Evolutionary conservation across 345 rosid species (phyloP), one percentile per base, ranked within the genome.

Genomic region (Dovyalis caffra): DNA sequence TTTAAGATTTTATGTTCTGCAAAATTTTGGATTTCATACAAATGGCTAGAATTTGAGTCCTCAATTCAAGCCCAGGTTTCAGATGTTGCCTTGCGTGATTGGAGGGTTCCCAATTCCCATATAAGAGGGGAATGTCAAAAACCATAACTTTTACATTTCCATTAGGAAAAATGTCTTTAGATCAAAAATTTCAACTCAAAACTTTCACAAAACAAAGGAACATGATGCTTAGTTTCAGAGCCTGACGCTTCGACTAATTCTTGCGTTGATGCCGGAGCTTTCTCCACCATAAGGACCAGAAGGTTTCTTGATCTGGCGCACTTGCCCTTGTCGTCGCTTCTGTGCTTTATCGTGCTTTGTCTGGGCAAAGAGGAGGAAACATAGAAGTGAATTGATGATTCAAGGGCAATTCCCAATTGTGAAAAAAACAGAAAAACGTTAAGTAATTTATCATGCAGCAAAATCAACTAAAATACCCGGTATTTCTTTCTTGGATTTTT

Each of bases 401-500:
- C 49, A 34, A 47, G 3, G 6, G 18, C 14, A n/a, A 64, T 43
- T 5, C 5, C 0, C 40, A 2, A 2, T 16, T 37, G 25, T n/a
- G n/a, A n/a, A n/a, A 8, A 4, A 9, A 61, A 71, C 1, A 25
- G n/a, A 26, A 7, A 2, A 23, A 6, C 20, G 15, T 45, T 2
- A 3, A 64, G 12, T 70, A 31, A 10, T 40, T 18, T 21, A 20
- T 43, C 35, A 58, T 45, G 20, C 29, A 23, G 40, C 37, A 8
- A 33, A 37, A 66, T 5, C 7, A n/a, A 16, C 32, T 3, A 64
- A 63, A 10, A 18, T 87, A 87, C 96, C 93, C 92, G 71, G 85
- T 90, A 86, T 43, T 92, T 94, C 90, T 88, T 91, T 79, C 99
- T 87, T 7, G 97, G 99, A 76, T 91, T 91, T 76, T 95, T 95